Evolutionary conservation across 768 basidiomycete genomes (phyloP), one percentile per base, ranked within the genome.

Genomic region (Mycena rosella): DNA sequence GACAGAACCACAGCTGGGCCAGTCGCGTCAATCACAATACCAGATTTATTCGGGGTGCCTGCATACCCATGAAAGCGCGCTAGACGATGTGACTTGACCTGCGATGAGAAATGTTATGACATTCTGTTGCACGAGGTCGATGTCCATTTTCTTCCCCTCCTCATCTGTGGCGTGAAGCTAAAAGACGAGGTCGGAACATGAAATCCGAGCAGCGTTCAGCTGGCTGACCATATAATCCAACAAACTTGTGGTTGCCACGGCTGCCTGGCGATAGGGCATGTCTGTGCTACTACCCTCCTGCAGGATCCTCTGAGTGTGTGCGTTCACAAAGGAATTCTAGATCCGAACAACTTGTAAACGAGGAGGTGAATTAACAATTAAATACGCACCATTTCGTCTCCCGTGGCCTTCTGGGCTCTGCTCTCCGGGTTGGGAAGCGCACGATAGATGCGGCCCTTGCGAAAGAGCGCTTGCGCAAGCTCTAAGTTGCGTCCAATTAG

Each of bases 101-200:
- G 68, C 68, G 3, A 59, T 55, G 5, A 70, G 60, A 60, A 70
- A 70, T 0, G 68, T 70, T 1, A 70, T n/a, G 7, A 70, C 40
- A 26, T 65, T 70, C 38, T 62, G 17, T 10, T 65, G 63, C 0
- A 70, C 68, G 26, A 70, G 63, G 7, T 49, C 49, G 10, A 65
- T 48, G 20, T 70, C 64, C 68, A 70, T 70, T 36, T 70, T 65
- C 36, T 40, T 56, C 0, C 68, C 68, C 20, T 70, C 54, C 32
- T 70, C 68, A 53, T 70, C 68, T 32, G 68, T 70, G 1, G 68
- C 68, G 42, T 65, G 63, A 1, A 70, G 60, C 68, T 70, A 14
- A 26, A 24, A 26, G 7, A 22, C 22, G 5, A 45, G n/a, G 18
- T 40, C 10, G 22, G 44, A 22, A 10, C 7, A 45, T 24, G 13